Conservation (phyloP, 139 green algal genomes). For the Volvox reticuliferus region DNA sequence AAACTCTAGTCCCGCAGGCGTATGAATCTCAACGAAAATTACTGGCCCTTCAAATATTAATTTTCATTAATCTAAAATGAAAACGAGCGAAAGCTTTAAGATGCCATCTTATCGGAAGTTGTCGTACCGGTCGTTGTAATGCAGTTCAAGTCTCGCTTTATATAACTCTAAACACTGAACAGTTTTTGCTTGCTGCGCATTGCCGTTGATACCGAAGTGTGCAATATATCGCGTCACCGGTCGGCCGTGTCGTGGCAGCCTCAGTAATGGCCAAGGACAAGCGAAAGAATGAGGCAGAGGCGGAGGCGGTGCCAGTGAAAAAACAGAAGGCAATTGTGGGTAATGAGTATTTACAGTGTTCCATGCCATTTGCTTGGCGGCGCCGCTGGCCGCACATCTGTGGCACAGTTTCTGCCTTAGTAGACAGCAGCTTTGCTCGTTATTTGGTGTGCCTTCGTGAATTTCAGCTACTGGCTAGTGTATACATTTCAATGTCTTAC, state of each 20-base stretch:
- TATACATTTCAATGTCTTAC: background rate
- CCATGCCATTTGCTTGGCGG: background rate
- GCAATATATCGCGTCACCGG: background rate
- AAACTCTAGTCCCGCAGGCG: too few relatives aligned
- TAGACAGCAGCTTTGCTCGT: background rate
- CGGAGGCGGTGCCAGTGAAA: conserved; percentile 17
- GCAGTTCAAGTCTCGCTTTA: background rate
- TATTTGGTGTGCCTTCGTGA: background rate
- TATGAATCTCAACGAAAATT: too few relatives aligned
- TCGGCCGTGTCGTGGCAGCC: background rate
- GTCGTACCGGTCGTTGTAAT: background rate
- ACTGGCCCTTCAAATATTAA: too few relatives aligned
- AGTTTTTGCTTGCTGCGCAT: background rate
- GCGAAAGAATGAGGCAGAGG: conserved; percentile 29
- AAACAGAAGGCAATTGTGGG: conserved; percentile 23
- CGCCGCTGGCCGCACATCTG: background rate
- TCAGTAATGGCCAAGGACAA: conserved; percentile 27
- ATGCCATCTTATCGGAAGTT: background rate
- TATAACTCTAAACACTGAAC: background rate
- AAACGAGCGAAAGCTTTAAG: background rate
- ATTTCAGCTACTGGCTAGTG: background rate
- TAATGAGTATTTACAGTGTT: background rate
- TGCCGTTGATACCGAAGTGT: background rate
- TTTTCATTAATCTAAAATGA: background rate
- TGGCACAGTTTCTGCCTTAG: background rate